Percentiles rank a stretch among this genome's conserved stretches.
Evolutionary conservation across 345 rosid genomes (phyloP).

Genomic region (Rhodomyrtus tomentosa): DNA sequence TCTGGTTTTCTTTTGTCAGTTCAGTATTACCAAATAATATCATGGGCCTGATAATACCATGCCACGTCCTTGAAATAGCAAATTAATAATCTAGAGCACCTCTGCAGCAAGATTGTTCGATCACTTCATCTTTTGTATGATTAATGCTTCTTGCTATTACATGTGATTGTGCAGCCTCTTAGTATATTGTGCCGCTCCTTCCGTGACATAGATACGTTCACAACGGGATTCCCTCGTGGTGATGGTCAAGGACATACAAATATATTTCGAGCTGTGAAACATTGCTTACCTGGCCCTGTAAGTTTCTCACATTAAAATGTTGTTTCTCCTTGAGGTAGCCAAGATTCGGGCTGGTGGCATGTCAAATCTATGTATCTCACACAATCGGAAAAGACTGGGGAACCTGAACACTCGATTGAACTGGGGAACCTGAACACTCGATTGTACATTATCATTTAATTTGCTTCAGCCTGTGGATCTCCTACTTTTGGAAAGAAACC

Average conservation of each 20-base stretch:
- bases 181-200: slow-evolving; percentile 84
- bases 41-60: background rate
- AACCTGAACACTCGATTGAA: background rate
- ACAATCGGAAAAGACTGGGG: background rate
- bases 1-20: background rate
- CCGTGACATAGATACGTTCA: slow-evolving; percentile 69
- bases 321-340: background rate
- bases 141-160: slow-evolving; percentile 1
- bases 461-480: background rate
- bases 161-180: slow-evolving; percentile 54
- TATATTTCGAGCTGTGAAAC: slow-evolving; percentile 83
- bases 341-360: background rate
- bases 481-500: background rate
- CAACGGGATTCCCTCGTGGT: slow-evolving; percentile 79
- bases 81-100: background rate
- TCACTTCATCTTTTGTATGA: background rate
- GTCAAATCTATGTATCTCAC: background rate
- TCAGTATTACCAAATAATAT: background rate
- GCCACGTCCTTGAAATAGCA: background rate
- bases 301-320: slow-evolving; percentile 14
- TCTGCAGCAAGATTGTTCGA: background rate
- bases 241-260: slow-evolving; percentile 82
- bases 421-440: background rate
- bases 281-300: slow-evolving; percentile 95
- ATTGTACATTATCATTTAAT: background rate